phyloP scores from a whole-genome alignment of 1,139 yeast species.

The Yamadazyma mexicana region DNA sequence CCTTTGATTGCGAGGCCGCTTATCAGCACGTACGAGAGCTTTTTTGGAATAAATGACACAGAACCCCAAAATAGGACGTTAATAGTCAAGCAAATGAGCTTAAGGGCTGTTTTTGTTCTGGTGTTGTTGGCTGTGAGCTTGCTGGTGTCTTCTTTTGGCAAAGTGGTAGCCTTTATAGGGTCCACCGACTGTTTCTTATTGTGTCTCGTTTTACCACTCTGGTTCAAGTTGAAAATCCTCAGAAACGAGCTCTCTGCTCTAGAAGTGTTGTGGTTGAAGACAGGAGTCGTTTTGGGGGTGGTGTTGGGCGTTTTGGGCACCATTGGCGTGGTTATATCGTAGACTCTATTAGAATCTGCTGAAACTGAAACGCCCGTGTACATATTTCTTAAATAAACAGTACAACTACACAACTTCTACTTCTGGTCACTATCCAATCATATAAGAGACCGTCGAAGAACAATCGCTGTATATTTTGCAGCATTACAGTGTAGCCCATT shows the following conservation, averaged over 20 bases:
- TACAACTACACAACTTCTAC: too few species aligned
- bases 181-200: conserved; percentile 78
- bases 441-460: too few species aligned
- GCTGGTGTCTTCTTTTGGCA: conserved; percentile 73
- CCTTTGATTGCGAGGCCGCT: conserved; percentile 43
- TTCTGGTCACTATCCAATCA: too few species aligned
- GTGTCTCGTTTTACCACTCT: conserved; percentile 74
- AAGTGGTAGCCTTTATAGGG: conserved; percentile 80
- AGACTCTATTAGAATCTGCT: too few species aligned
- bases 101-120: conserved; percentile 23
- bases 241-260: conserved; percentile 39
- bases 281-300: conserved; percentile 48
- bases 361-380: too few species aligned
- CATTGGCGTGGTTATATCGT: conserved; percentile 18
- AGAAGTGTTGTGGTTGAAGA: conserved; percentile 40
- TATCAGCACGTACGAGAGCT: conserved; percentile 39
- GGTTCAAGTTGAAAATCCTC: conserved; percentile 66
- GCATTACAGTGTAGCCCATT: conserved; percentile 1
- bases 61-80: background rate
- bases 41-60: conserved; percentile 12
- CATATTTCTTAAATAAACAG: too few species aligned
- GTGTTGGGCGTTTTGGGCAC: conserved; percentile 54
- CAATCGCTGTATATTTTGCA: too few species aligned
- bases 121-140: conserved; percentile 48
- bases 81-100: conserved; percentile 27